Evolutionary conservation across 345 rosid species (phyloP).

Genomic region (Mercurialis annua): DNA sequence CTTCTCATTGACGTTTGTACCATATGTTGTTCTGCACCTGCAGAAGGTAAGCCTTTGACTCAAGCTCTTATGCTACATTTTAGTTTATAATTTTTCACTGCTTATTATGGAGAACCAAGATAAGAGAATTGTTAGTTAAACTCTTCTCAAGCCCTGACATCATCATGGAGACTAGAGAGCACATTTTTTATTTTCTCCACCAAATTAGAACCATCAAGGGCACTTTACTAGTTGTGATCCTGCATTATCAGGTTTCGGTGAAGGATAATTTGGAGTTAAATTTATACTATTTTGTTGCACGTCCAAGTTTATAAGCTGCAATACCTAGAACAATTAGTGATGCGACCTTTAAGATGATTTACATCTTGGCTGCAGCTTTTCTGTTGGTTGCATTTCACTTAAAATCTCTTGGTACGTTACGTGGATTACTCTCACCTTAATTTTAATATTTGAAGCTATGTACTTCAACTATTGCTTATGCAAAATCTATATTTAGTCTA

Average conservation of each 20-base stretch:
- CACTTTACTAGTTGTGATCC: background rate
- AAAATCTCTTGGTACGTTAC: background rate
- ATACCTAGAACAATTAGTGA: background rate
- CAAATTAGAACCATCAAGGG: background rate
- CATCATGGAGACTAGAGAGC: background rate
- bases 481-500: background rate
- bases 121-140: background rate
- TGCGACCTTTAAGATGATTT: background rate
- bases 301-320: background rate
- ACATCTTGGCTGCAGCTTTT: background rate
- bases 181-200: background rate
- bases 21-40: conserved; percentile 85
- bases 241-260: background rate
- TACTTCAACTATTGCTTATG: background rate
- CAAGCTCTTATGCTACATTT: background rate
- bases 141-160: background rate
- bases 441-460: background rate
- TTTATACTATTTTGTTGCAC: background rate
- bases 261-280: background rate
- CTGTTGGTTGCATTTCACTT: background rate
- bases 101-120: background rate
- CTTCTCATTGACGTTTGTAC: conserved; percentile 97
- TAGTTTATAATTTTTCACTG: conserved; percentile 3
- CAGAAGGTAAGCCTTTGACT: conserved; percentile 64
- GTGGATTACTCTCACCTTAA: background rate